phyloP scores from a whole-genome alignment of 1,284 basidiomycete species.

The Tilletia indica region DNA sequence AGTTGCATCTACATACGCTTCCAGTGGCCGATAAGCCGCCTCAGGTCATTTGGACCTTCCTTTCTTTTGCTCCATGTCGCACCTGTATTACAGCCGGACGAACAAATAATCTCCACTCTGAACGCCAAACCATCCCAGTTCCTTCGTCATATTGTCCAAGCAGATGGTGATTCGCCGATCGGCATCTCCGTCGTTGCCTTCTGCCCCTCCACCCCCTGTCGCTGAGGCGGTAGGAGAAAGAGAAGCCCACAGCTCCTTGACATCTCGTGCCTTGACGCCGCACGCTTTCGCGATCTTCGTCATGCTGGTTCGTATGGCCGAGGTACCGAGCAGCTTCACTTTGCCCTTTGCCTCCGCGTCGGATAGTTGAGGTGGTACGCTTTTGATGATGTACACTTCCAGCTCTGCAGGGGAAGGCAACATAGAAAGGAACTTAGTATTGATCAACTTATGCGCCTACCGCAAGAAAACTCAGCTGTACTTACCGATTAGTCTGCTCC shows the following conservation, averaged over 20 bases:
- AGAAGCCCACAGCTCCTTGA: slow-evolving; percentile 13
- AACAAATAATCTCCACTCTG: slow-evolving; percentile 14
- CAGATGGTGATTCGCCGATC: background rate
- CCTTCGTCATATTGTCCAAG: slow-evolving; percentile 12
- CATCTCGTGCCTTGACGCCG: slow-evolving; percentile 8
- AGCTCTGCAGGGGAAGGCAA: background rate
- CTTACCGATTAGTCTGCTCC: slow-evolving; percentile 20
- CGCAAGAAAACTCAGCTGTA: too few species aligned
- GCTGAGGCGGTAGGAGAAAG: background rate
- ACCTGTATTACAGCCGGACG: slow-evolving; percentile 2
- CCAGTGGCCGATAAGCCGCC: too few species aligned
- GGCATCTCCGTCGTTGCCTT: background rate
- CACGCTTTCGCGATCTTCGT: slow-evolving; percentile 18
- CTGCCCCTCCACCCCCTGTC: background rate
- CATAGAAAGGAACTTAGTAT: too few species aligned
- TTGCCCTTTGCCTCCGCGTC: background rate
- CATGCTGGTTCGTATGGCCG: slow-evolving; percentile 14
- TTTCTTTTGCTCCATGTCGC: background rate
- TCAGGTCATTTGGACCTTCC: too few species aligned
- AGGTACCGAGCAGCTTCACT: slow-evolving; percentile 14
- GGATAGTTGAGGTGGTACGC: slow-evolving; percentile 1
- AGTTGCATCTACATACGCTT: too few species aligned
- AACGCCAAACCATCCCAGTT: slow-evolving; percentile 17
- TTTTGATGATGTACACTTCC: background rate
- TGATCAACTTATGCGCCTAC: too few species aligned